Evolutionary conservation across 2,329 filamentous ascomycete species (phyloP).

Genomic region (Aureobasidium musti): DNA sequence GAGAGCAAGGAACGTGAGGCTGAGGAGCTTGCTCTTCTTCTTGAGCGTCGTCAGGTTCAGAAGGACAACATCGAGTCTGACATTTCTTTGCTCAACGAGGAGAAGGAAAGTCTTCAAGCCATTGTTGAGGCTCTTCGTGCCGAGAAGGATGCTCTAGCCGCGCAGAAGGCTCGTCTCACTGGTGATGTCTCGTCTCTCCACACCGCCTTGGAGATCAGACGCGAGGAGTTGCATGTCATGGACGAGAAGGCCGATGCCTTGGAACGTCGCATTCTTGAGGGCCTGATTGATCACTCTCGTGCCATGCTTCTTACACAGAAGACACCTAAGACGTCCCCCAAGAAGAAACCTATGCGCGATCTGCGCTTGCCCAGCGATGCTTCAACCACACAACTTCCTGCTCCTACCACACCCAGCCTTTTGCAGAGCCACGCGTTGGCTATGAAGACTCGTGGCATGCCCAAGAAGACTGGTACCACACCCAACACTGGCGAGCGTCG

Average conservation of each 20-base stretch:
- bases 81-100: conserved; percentile 48
- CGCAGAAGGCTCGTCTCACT: conserved; percentile 76
- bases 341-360: conserved; percentile 46
- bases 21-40: conserved; percentile 74
- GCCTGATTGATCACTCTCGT: conserved; percentile 93
- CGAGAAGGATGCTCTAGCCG: conserved; percentile 73
- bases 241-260: conserved; percentile 83
- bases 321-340: conserved; percentile 46
- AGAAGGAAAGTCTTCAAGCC: conserved; percentile 52
- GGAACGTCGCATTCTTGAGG: conserved; percentile 89
- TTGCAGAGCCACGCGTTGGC: conserved; percentile 45
- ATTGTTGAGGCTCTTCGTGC: conserved; percentile 61
- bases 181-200: conserved; percentile 90
- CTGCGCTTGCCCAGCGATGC: conserved; percentile 46
- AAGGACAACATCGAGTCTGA: conserved; percentile 60
- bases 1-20: conserved; percentile 77
- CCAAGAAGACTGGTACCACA: conserved; percentile 45
- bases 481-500: conserved; percentile 57
- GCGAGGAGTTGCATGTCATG: conserved; percentile 89
- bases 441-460: conserved; percentile 52
- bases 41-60: conserved; percentile 72
- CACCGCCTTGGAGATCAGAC: conserved; percentile 82
- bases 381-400: conserved; percentile 35
- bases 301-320: conserved; percentile 76
- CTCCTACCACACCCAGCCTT: conserved; percentile 35